Evolutionary conservation across 2,329 filamentous ascomycete species (phyloP).

Genomic region (Aspergillus sp.): DNA sequence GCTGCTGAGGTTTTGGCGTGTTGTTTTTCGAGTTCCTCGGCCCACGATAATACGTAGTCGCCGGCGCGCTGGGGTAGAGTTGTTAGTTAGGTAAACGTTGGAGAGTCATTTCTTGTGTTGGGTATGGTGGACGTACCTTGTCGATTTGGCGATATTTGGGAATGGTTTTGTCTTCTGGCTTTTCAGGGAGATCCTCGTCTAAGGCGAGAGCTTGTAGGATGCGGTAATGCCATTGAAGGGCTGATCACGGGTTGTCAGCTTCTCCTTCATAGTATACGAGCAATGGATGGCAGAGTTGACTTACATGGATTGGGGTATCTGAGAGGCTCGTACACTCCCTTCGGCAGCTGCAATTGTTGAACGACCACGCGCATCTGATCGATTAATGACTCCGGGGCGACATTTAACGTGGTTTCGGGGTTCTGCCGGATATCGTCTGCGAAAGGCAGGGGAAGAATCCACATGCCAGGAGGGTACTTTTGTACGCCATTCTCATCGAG

Average conservation of each 20-base stretch:
- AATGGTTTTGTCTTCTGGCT: conserved; percentile 73
- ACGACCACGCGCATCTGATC: conserved; percentile 81
- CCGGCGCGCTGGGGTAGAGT: conserved; percentile 63
- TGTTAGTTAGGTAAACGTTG: not conserved
- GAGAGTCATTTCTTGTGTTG: not conserved
- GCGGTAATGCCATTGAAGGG: conserved; percentile 94
- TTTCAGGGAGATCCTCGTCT: conserved; percentile 82
- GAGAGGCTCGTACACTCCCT: conserved; percentile 76
- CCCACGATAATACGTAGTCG: conserved; percentile 76
- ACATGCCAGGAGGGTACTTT: conserved; percentile 77
- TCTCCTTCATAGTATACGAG: not conserved
- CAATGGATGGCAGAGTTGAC: conserved; percentile 4
- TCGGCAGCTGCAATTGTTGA: conserved; percentile 85
- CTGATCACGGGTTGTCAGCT: conserved; percentile 28
- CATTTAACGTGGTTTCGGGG: conserved; percentile 61
- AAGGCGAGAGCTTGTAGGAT: conserved; percentile 89
- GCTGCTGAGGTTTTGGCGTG: conserved; percentile 46
- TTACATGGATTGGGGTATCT: conserved; percentile 82
- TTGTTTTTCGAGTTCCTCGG: conserved; percentile 65
- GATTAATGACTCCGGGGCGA: conserved; percentile 69
- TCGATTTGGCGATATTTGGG: conserved; percentile 86
- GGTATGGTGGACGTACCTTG: conserved; percentile 54
- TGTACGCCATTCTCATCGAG: conserved; percentile 67
- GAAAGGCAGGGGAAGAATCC: conserved; percentile 85
- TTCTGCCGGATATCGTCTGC: conserved; percentile 82